Evolutionary conservation across 169 alveolate species (phyloP), one percentile per base, ranked within the genome.

Genomic region (Eimeria mitis): DNA sequence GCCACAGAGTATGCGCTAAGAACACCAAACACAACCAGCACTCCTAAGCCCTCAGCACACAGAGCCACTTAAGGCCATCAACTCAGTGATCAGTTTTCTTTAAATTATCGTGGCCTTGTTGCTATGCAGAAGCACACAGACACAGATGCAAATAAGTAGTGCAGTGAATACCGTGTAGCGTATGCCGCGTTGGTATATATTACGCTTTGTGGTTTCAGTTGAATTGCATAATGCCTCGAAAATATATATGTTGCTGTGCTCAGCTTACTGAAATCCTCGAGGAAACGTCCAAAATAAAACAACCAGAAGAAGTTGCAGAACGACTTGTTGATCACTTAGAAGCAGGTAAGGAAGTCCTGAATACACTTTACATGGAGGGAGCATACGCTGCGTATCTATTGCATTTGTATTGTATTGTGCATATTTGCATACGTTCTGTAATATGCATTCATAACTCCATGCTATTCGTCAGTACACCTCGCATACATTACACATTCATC

Each of bases 191-290:
- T 5, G 68, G 14, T n/a, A 8, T n/a, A 49, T 4, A 49, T 6
- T 49, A 4, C 56, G 9, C 16, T 6, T 49, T n/a, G 21, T 68
- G 13, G 19, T 34, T 11, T 68, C 19, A 23, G n/a, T n/a, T 68
- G 7, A 9, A 31, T 21, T 75, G 85, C 40, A 4, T 75, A 42
- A 25, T 25, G 54, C 19, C 28, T 47, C 85, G 19, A 28, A 19
- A 44, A 37, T 3, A n/a, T n/a, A n/a, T n/a, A n/a, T 75, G 85
- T 47, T 42, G 56, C 70, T 56, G 78, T n/a, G 68, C 8, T 7
- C 91, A 91, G 95, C 83, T 91, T 19, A 91, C 95, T 28, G 95
- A 68, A 78, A 76, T 52, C 23, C 91, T 91, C 40, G 95, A 91
- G 84, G 89, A 65, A 14, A 65, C 71, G n/a, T 19, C 75, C 34